Evolutionary conservation across 1,284 basidiomycete species (phyloP), one percentile per base, ranked within the genome.

Genomic region (Xerocomus minutiporus): DNA sequence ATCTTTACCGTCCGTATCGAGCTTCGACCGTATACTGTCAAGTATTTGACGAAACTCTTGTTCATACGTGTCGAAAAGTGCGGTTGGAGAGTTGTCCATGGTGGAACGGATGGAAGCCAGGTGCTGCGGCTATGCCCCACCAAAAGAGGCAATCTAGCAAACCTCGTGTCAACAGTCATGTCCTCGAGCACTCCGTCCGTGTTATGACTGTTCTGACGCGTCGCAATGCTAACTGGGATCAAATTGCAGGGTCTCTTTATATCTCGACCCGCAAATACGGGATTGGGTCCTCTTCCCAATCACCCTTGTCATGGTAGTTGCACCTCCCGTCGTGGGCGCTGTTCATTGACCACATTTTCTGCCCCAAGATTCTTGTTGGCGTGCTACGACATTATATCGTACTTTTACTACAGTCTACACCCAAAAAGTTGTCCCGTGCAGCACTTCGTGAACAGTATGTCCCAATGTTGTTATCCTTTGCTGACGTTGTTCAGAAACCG

Each of bases 261-360:
- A 91, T 71, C 84, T 96, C 51, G 93, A 95, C 75, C 92, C 93
- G 45, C 90, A 93, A 71, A 96, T 97, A 69, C 83, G 93, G 55
- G 87, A 92, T 68, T 93, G 90, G 90, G 93, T 99, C 42, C 74
- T 99, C 54, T 91, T 99, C 70, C 97, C 97, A 53, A 97, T 99
- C 71, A 96, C 94, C 43, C 76, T 97, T 59, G 94, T 99, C 71
- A 98, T 99, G 94, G 91, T 91, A 62, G 64, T 82, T 72, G 17
- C 25, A 42, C 26, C 12, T 23, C 35, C 11, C 8, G 20, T 12
- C n/a, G 13, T n/a, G 4, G 9, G 6, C 32, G 15, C 5, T 26
- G 25, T 39, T 46, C 31, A 34, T 45, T 56, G 40, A 56, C 53
- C 25, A 43, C 40, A 13, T 45, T 26, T 41, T 23, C 39, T 48